Conservation (phyloP, 2,329 filamentous ascomycete genomes). For the Whalleya microplaca region DNA sequence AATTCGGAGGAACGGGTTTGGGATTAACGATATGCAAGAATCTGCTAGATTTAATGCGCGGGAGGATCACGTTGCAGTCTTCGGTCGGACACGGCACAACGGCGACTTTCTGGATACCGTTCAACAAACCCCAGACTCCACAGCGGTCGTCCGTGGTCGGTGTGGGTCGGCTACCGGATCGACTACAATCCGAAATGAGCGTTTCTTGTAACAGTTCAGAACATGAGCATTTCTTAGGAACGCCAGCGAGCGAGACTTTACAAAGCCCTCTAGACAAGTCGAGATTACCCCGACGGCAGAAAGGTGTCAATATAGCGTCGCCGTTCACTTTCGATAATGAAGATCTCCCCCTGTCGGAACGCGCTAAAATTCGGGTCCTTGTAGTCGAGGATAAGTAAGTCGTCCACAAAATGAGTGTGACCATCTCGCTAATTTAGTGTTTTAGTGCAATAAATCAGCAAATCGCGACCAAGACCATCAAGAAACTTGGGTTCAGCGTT, state of each 20-base stretch:
- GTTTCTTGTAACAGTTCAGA: conserved; percentile 72
- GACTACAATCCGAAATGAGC: conserved; percentile 65
- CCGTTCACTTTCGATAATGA: conserved; percentile 39
- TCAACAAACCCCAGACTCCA: conserved; percentile 67
- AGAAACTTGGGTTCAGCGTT: conserved; percentile 72
- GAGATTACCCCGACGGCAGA: conserved; percentile 34
- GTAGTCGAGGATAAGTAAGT: conserved; percentile 81
- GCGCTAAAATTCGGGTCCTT: conserved; percentile 68
- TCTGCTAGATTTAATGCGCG: conserved; percentile 77
- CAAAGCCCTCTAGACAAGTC: conserved; percentile 31
- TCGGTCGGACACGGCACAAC: conserved; percentile 69
- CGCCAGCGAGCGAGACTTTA: conserved; percentile 43
- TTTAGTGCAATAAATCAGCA: conserved; percentile 69
- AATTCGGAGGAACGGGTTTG: conserved; percentile 79
- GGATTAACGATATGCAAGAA: conserved; percentile 83
- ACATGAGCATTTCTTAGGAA: conserved; percentile 52
- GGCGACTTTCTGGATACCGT: conserved; percentile 77
- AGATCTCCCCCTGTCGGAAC: conserved; percentile 58
- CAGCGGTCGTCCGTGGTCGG: conserved; percentile 58
- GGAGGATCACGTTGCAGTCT: conserved; percentile 72
- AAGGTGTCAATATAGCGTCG: conserved; percentile 41
- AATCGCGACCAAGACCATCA: conserved; percentile 75
- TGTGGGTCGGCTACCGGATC: conserved; percentile 67
- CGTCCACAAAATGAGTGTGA: not conserved
- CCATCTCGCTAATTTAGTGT: not conserved